phyloP scores from a whole-genome alignment of 495 filamentous ascomycete species.

The Xylaria scruposa region DNA sequence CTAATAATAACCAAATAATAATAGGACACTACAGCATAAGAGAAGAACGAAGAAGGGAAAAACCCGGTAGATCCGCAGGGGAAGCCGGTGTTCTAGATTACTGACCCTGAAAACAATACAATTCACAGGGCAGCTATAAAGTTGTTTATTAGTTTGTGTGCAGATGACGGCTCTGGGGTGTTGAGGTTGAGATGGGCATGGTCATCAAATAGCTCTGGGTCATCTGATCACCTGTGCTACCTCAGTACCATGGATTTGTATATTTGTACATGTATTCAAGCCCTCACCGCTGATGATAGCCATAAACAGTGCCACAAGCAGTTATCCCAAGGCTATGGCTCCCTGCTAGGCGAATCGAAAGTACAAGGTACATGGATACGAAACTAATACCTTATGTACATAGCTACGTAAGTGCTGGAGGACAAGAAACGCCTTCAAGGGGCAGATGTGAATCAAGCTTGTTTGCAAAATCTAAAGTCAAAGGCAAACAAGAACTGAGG shows the following conservation, averaged over 20 bases:
- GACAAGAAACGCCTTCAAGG: background rate
- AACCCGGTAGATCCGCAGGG: background rate
- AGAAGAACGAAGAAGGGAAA: background rate
- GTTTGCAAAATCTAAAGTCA: background rate
- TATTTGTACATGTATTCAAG: background rate
- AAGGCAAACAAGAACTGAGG: background rate
- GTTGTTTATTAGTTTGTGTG: background rate
- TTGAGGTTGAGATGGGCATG: background rate
- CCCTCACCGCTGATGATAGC: conserved; percentile 20
- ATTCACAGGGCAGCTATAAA: background rate
- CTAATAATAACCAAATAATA: conserved; percentile 1
- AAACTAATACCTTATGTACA: background rate
- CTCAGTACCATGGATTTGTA: conserved; percentile 23
- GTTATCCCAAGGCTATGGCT: background rate
- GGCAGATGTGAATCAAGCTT: background rate
- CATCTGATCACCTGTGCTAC: conserved; percentile 25
- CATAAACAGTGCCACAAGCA: background rate
- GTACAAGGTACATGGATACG: background rate
- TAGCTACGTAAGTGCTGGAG: background rate
- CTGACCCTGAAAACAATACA: background rate
- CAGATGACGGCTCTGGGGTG: background rate
- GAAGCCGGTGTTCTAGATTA: background rate
- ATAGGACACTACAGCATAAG: background rate
- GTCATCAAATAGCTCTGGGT: conserved; percentile 17
- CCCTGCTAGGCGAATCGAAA: background rate